These are phyloP conservation scores for Bondarzewia mesenterica DNA, from an alignment of 1,284 basidiomycete species.

Conservation along the genomic window DNA sequence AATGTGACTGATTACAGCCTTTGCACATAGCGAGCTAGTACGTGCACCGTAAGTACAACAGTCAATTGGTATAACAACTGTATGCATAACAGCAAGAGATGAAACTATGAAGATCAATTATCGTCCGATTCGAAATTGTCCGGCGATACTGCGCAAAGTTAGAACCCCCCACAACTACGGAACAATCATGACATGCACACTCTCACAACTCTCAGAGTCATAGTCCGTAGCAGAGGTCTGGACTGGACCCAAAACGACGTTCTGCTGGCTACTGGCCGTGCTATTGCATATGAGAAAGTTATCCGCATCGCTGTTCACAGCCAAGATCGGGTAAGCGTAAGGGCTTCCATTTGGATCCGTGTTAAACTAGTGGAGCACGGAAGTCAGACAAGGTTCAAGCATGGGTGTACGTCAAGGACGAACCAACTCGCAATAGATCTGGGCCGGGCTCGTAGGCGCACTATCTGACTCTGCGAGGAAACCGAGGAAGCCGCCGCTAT, in stretches of 20 bases:
- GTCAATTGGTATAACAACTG: too few species aligned
- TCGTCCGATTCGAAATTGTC: too few species aligned
- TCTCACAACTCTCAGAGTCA: not conserved
- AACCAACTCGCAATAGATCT: conserved; percentile 4
- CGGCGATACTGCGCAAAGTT: too few species aligned
- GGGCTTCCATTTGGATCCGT: conserved; percentile 4
- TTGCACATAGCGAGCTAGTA: too few species aligned
- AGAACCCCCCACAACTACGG: conserved; percentile 6
- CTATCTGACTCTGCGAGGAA: not conserved
- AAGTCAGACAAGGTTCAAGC: not conserved
- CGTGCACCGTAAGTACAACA: too few species aligned
- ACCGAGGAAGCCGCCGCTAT: not conserved
- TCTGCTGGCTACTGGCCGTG: not conserved
- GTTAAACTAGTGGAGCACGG: not conserved
- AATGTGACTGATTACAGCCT: too few species aligned
- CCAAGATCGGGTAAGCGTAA: conserved; percentile 2
- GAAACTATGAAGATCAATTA: too few species aligned
- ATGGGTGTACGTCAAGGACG: not conserved
- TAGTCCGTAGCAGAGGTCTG: not conserved
- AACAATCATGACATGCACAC: not conserved
- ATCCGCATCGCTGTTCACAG: conserved; percentile 2
- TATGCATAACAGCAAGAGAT: too few species aligned
- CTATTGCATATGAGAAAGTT: conserved; percentile 3
- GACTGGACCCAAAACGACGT: not conserved
- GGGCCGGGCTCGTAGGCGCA: not conserved